Base-by-base conservation (phyloP, 208 protist species). In the Angomonas ambiguus region DNA sequence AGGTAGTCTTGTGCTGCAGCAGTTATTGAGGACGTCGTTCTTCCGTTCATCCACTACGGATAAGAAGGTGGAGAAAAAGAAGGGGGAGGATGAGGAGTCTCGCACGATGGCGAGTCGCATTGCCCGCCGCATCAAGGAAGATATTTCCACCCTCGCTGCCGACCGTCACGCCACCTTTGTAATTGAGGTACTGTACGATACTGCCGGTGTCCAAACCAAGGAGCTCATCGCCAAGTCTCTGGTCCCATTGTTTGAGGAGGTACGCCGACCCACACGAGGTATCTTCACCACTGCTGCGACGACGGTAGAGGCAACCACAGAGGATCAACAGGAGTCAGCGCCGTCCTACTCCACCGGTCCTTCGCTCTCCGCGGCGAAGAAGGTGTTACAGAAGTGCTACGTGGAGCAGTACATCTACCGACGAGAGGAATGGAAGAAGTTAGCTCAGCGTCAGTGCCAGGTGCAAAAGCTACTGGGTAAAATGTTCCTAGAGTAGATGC, bases 321-420 rank as follows among this genome's bases (percentile, higher is more conserved):
- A 24, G 24, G 67, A 48, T 2, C 51, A 42, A 1, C 41, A 32
- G 1, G 53, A 51, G 25, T 55, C 69, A 5, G 58, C 62, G 16
- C 51, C 16, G 35, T 42, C 22, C 45, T 60, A 51, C 16, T 65
- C 71, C 53, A 72, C 16, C 10, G 38, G 28, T 10, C 20, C 24
- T 18, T 20, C 55, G 11, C 61, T 62, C 27, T 28, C 69, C 62
- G 83, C 93, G 30, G 68, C 80, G 1, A 77, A 76, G 20, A 94
- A 96, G 71, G 84, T 96, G n/a, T 79, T 94, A 64, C 70, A 67
- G n/a, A 87, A 85, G 72, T 94, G 85, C 66, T 92, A 79, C 58
- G 91, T 96, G 27, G 87, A 96, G 79, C 80, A 94, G 67, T 94
- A 94, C 77, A 67, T 88, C 22, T 83, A 94, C 49, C 82, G 91